Evolutionary conservation across 495 filamentous ascomycete genomes (phyloP).

Genomic region (Xylaria cubensis): DNA sequence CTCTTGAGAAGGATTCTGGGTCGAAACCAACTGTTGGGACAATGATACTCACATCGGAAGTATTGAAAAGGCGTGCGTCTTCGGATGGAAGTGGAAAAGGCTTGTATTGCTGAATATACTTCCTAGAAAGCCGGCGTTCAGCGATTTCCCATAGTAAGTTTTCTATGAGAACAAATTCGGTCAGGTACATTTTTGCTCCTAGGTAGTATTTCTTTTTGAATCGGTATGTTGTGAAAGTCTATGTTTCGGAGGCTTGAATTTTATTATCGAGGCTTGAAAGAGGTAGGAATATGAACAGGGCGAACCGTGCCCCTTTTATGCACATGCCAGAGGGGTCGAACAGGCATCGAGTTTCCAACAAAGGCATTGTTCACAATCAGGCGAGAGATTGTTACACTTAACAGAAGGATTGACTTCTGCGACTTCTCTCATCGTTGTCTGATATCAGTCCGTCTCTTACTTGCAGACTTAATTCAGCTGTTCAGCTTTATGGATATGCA

Average conservation of each 20-base stretch:
- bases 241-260: neutral
- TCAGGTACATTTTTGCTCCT: neutral
- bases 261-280: neutral
- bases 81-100: neutral
- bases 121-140: neutral
- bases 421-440: neutral
- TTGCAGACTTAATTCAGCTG: neutral
- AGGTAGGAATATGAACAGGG: neutral
- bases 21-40: neutral
- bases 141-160: neutral
- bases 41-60: slow-evolving; percentile 6
- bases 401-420: neutral
- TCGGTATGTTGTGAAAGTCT: neutral
- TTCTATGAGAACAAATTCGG: neutral
- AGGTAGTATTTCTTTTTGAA: neutral
- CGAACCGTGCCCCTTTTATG: neutral
- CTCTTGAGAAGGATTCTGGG: neutral
- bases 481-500: neutral
- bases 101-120: slow-evolving; percentile 2
- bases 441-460: neutral
- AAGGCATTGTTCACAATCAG: neutral
- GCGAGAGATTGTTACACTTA: neutral
- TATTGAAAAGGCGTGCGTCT: neutral
- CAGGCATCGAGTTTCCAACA: neutral
- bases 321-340: neutral